Evolutionary conservation across 73 alveolate genomes (phyloP).

Genomic region (Uronychia binucleata): DNA sequence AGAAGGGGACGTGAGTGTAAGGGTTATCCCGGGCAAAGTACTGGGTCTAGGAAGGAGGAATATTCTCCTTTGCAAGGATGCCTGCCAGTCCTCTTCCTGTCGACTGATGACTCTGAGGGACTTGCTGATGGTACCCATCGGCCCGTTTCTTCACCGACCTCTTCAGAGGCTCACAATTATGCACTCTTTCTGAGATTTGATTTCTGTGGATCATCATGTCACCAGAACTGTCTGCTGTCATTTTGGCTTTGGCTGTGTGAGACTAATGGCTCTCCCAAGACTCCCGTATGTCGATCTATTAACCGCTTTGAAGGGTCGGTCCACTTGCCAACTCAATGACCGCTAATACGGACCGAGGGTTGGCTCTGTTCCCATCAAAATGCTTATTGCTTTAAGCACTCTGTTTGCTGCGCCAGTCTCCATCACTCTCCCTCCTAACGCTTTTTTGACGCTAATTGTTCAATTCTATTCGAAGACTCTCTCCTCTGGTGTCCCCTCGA

Average conservation of each 20-base stretch:
- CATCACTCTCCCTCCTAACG: too few relatives aligned
- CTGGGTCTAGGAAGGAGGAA: neutral
- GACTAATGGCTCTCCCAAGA: neutral
- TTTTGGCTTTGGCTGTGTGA: neutral
- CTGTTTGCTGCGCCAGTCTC: too few relatives aligned
- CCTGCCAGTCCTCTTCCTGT: neutral
- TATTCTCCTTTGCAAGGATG: neutral
- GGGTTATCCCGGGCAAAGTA: neutral
- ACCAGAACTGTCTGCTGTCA: too few relatives aligned
- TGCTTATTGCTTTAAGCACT: too few relatives aligned
- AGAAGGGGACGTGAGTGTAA: neutral
- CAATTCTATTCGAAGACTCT: too few relatives aligned
- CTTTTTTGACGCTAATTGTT: too few relatives aligned
- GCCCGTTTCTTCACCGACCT: neutral
- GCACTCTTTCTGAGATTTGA: neutral
- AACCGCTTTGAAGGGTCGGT: neutral
- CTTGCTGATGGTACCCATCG: neutral
- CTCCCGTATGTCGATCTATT: neutral
- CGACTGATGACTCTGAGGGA: neutral
- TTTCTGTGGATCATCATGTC: too few relatives aligned
- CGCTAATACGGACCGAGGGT: neutral
- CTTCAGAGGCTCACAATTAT: neutral
- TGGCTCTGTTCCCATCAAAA: neutral
- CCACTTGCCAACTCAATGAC: neutral
- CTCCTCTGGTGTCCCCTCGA: too few relatives aligned